Conservation (phyloP, 345 rosid species). For the Corchorus olitorius region DNA sequence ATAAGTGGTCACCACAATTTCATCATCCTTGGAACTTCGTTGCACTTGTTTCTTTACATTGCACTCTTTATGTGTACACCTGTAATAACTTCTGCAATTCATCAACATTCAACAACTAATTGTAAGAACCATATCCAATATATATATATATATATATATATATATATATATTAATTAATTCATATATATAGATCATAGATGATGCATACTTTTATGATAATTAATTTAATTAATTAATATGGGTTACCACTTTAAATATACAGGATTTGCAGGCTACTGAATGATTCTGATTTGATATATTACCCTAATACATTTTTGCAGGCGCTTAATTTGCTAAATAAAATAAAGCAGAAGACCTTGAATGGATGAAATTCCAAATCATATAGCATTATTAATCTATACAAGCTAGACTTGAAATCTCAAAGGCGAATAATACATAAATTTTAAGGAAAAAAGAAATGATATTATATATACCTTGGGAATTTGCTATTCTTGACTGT, state of each 20-base stretch:
- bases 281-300: no score
- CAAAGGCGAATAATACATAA: no score
- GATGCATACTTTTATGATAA: neutral
- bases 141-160: no score
- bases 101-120: no score
- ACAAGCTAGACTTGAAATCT: no score
- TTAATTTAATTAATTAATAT: no score
- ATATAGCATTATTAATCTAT: neutral
- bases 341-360: neutral
- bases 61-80: conserved; percentile 47
- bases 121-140: no score
- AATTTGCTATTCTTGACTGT: conserved; percentile 40
- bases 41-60: conserved; percentile 58
- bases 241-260: no score
- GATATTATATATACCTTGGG: conserved; percentile 36
- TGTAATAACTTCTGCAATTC: conserved; percentile 48
- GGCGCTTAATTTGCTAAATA: neutral
- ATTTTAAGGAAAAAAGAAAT: neutral
- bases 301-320: no score
- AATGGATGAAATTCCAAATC: no score
- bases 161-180: no score
- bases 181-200: neutral
- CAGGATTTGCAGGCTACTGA: no score
- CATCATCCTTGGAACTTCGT: conserved; percentile 43
- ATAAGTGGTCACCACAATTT: conserved; percentile 49